Conservation (phyloP, 441 rosid genomes). For the Adansonia grandidieri region DNA sequence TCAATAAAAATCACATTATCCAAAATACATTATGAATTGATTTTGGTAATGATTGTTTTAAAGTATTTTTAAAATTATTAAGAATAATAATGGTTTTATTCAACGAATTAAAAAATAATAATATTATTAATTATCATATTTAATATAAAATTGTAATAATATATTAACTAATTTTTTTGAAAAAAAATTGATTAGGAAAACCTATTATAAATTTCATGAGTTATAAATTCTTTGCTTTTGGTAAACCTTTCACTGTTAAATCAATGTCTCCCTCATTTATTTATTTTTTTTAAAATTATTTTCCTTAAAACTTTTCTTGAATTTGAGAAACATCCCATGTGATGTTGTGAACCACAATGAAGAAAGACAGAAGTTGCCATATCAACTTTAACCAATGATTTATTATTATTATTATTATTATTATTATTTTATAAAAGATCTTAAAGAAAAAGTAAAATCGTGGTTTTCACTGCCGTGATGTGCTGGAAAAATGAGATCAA, state of each 20-base stretch:
- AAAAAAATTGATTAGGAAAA: neutral
- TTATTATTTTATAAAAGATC: neutral
- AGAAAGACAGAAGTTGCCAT: neutral
- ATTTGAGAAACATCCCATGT: slow-evolving; percentile 17
- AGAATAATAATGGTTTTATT: no score
- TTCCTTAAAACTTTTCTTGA: neutral
- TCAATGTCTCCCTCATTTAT: neutral
- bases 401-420: no score
- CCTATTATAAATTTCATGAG: neutral
- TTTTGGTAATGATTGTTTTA: no score
- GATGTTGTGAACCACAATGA: neutral
- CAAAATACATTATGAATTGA: neutral
- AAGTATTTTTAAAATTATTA: no score
- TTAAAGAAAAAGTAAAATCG: neutral
- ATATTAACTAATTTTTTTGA: no score
- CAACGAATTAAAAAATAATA: no score
- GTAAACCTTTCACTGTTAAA: neutral
- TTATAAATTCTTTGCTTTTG: neutral
- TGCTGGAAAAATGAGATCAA: slow-evolving; percentile 11
- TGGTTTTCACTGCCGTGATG: neutral
- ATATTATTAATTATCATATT: no score
- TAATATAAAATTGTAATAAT: no score
- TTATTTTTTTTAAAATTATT: neutral
- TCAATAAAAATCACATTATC: neutral
- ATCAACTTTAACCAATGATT: neutral